These are phyloP conservation scores for Marasmius sp. DNA, from an alignment of 1,284 basidiomycete species.

Conservation along the genomic window DNA sequence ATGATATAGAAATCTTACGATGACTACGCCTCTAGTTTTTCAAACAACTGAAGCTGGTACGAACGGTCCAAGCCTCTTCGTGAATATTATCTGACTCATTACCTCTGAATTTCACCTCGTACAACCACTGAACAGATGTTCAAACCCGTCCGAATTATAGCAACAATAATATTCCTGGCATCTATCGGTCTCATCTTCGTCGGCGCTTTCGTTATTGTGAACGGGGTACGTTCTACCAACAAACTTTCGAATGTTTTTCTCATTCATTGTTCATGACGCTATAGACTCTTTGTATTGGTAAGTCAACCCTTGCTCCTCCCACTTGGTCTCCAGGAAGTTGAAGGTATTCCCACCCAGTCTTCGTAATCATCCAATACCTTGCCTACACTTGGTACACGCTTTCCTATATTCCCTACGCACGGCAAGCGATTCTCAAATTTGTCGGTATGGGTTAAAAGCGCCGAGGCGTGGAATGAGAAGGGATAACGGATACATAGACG, in stretches of 20 bases:
- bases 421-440: conserved; percentile 65
- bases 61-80: conserved; percentile 15
- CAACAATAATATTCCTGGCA: conserved; percentile 76
- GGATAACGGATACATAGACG: too few relatives aligned
- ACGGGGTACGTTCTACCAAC: conserved; percentile 50
- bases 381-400: conserved; percentile 85
- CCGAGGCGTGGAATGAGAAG: too few relatives aligned
- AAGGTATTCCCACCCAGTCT: conserved; percentile 50
- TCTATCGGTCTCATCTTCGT: conserved; percentile 81
- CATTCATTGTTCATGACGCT: neutral
- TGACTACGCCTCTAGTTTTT: conserved; percentile 51
- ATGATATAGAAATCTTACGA: neutral
- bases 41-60: conserved; percentile 77
- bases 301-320: conserved; percentile 20
- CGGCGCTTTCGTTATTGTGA: conserved; percentile 73
- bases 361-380: conserved; percentile 84
- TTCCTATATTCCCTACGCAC: conserved; percentile 87
- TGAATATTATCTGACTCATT: too few relatives aligned
- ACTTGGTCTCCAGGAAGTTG: conserved; percentile 2
- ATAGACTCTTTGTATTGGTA: conserved; percentile 49
- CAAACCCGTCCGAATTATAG: conserved; percentile 86
- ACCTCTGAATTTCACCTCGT: neutral
- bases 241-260: neutral
- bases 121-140: conserved; percentile 69
- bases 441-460: conserved; percentile 49